Conservation (phyloP, 106 monocot species). For the Allium sativum region DNA sequence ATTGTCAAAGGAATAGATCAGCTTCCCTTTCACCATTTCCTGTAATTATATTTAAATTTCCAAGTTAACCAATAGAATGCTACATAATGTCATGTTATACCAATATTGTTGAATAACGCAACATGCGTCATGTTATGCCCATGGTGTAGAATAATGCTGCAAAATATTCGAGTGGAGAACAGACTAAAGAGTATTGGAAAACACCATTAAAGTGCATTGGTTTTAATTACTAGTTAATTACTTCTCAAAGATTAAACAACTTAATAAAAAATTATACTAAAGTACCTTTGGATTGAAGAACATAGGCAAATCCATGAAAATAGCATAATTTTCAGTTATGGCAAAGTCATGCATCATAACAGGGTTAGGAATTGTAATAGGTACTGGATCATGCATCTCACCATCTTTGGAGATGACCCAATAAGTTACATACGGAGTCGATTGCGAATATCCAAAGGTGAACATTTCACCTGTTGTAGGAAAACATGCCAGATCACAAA, state of each 20-base stretch:
- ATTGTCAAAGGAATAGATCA: conserved; percentile 61
- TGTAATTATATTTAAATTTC: no score
- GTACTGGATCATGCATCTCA: conserved; percentile 74
- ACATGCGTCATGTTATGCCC: no score
- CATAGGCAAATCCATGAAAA: conserved; percentile 93
- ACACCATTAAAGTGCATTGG: no score
- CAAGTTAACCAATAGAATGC: no score
- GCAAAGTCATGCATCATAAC: conserved; percentile 99
- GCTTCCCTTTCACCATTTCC: conserved; percentile 62
- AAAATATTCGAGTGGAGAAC: no score
- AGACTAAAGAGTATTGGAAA: no score
- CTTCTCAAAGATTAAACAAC: no score
- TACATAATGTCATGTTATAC: no score
- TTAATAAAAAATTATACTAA: background rate
- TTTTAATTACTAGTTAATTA: no score
- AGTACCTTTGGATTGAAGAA: conserved; percentile 70
- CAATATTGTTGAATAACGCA: no score
- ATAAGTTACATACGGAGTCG: conserved; percentile 65
- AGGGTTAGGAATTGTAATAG: conserved; percentile 70
- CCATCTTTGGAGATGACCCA: conserved; percentile 83
- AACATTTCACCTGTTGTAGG: conserved; percentile 79
- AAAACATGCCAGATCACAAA: background rate
- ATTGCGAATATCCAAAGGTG: conserved; percentile 70
- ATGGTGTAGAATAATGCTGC: no score
- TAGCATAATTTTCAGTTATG: conserved; percentile 88